Evolutionary conservation across 495 filamentous ascomycete genomes (phyloP), one percentile per base, ranked within the genome.

Genomic region (Pyronema domesticum): DNA sequence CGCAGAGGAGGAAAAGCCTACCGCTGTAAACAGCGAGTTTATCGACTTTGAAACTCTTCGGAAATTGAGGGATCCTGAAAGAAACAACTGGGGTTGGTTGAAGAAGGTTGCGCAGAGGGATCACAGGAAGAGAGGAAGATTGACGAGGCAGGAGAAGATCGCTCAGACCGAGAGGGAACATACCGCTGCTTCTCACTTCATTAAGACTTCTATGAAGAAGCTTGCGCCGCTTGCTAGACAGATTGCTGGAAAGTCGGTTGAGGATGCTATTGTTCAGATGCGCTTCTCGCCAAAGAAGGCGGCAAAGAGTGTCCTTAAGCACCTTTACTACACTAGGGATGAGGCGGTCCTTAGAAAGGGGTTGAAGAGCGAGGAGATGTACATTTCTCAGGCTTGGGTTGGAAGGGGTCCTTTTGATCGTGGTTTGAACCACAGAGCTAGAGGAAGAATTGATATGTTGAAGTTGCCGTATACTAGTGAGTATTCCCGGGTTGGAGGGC

Each of bases 251-350:
- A 95, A 95, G 80, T 81, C 80, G 30, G 73, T 98, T 60, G 86
- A 85, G 42, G 89, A 98, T 34, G 91, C 91, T 11, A 85, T 96
- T 55, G 69, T 82, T 58, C 91, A 98, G 75, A 95, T 98, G 89
- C 79, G 81, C 37, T 95, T 88, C 69, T 86, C 80, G 68, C 83
- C 85, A 76, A 98, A 98, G 79, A 89, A 86, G 74, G 85, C 79
- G 47, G 86, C 91, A 9, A 73, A 74, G 64, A 85, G 94, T 62
- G 83, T 95, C 11, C 66, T 74, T 53, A 76, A 74, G 59, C 84
- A 91, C 68, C 72, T 98, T 14, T 74, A 86, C 65, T 69, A 80
- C 51, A 88, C 91, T 6, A 76, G 80, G 55, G 81, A 89, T 64
- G 68, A 76, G 60, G 91, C 91, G 47, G 71, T 94, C 55, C 82